phyloP scores from a whole-genome alignment of 1,284 basidiomycete species.

The Gymnopus androsaceus region DNA sequence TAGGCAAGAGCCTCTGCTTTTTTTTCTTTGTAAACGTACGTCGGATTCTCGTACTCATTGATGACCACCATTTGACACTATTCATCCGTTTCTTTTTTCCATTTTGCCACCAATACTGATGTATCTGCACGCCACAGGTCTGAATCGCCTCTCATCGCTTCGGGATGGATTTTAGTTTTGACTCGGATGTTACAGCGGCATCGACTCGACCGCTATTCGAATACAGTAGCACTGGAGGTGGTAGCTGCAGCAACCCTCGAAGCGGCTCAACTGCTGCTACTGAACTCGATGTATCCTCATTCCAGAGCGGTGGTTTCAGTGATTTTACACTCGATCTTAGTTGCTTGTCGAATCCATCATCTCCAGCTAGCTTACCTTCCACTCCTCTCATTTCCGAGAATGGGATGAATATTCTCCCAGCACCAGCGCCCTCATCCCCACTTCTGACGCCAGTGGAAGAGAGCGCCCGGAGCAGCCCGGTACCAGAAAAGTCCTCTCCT shows the following conservation, averaged over 20 bases:
- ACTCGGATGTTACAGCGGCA: constrained; percentile 8
- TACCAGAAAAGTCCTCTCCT: constrained; percentile 28
- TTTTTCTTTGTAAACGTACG: neutral
- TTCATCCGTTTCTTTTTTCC: neutral
- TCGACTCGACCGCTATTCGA: constrained; percentile 12
- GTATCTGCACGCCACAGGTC: constrained; percentile 4
- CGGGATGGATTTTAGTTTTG: constrained; percentile 17
- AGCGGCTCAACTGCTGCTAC: neutral
- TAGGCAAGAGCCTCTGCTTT: neutral
- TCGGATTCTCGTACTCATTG: neutral
- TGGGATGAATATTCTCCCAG: constrained; percentile 20
- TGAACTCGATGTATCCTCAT: constrained; percentile 22
- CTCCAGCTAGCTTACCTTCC: constrained; percentile 19
- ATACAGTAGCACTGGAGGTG: neutral
- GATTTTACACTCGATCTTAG: constrained; percentile 47
- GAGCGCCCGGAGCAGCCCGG: constrained; percentile 17
- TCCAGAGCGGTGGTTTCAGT: constrained; percentile 36
- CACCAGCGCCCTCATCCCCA: constrained; percentile 32
- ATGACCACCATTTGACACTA: neutral
- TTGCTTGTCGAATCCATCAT: constrained; percentile 38
- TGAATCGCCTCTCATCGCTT: neutral
- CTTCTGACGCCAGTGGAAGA: constrained; percentile 29
- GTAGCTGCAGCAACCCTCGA: neutral
- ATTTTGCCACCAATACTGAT: constrained; percentile 2
- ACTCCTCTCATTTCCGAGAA: constrained; percentile 21